Conservation (phyloP, 495 filamentous ascomycete genomes). For the Podospora fimiseda region DNA sequence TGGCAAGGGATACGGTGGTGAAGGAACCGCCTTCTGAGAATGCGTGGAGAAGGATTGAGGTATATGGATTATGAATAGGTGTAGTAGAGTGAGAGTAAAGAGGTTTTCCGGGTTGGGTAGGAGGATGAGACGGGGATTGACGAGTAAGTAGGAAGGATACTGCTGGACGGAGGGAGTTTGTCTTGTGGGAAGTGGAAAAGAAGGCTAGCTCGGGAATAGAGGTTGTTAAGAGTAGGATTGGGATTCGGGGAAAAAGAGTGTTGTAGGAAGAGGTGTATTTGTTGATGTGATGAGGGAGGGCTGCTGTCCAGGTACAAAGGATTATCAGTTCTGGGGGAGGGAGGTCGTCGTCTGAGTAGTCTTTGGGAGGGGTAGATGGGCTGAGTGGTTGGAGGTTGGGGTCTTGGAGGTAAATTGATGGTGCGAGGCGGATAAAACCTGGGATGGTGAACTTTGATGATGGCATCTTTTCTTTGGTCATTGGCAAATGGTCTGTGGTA, state of each 20-base stretch:
- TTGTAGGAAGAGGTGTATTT: constrained; percentile 41
- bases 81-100: neutral
- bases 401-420: constrained; percentile 17
- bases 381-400: neutral
- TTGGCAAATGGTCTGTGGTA: neutral
- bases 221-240: constrained; percentile 31
- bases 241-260: constrained; percentile 31
- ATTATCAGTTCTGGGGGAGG: constrained; percentile 31
- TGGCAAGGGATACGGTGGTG: constrained; percentile 26
- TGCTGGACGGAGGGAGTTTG: constrained; percentile 14
- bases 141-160: constrained; percentile 8
- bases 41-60: constrained; percentile 32
- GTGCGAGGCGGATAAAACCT: constrained; percentile 8
- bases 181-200: constrained; percentile 10
- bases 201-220: constrained; percentile 17
- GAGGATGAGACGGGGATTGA: neutral
- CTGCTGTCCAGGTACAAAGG: constrained; percentile 41
- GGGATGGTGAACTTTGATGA: constrained; percentile 5
- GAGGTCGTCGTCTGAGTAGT: neutral
- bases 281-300: constrained; percentile 29
- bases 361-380: constrained; percentile 2
- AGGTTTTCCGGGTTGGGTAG: constrained; percentile 3
- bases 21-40: constrained; percentile 42
- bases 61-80: too few species aligned
- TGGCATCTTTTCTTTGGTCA: neutral